Evolutionary conservation across 306 rosid species (phyloP), one percentile per base, ranked within the genome.

Genomic region (Citrullus amarus): DNA sequence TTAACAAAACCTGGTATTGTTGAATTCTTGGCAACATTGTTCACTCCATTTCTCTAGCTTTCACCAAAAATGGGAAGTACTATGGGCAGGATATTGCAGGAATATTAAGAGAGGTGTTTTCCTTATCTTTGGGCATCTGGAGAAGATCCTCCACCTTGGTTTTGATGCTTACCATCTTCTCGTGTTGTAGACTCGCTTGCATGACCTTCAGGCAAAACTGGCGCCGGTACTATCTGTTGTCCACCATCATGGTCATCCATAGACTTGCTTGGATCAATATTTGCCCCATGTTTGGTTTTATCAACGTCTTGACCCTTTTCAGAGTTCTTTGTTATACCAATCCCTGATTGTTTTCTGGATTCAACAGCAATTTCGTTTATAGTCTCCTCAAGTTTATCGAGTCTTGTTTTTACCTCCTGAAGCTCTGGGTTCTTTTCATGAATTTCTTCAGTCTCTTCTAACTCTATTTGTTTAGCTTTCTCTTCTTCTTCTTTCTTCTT

Each of bases 381-480:
- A 41, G 89, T 78, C 80, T 88, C 96, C 85, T 96, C 98, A 34
- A 96, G 98, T 80, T 93, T 90, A 34, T 86, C 89, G 59, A 91
- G 90, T 83, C 99, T 91, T 60, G 28, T 88, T 83, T 83, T 91
- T 80, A 96, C 91, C 87, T 91, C 89, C 86, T 77, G 78, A 75
- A 91, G 82, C 51, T 77, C 84, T 34, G 66, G 82, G 81, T 83
- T 88, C 46, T 81, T 80, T 79, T 83, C 57, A 15, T 70, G 38
- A 22, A 44, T 70, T 50, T 46, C 90, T 84, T 84, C 83, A 0
- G 81, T 59, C 57, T 90, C 89, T 5, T 81, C 84, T 71, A 88
- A 77, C 77, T 90, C 92, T 85, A 86, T 57, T 84, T 87, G 90
- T 79, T 84, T 90, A 1, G 86, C 88, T 83, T 84, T 89, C 72